Conservation (phyloP, 2,329 filamentous ascomycete genomes). For the Microdochium paspali region DNA sequence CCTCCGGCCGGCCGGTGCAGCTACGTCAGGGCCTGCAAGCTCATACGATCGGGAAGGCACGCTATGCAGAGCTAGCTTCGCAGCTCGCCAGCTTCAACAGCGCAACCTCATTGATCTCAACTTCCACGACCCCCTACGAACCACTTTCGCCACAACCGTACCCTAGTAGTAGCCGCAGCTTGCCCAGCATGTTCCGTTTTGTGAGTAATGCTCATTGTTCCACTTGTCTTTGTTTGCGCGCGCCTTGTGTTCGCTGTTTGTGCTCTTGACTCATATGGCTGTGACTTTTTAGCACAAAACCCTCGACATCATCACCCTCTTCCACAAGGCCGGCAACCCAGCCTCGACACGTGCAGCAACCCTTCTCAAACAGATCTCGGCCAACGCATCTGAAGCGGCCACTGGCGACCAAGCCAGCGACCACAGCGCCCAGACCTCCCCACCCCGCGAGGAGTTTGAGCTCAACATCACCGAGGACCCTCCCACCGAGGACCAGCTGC, state of each 20-base stretch:
- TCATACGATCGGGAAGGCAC: background rate
- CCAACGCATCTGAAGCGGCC: constrained; percentile 55
- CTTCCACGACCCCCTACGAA: too few species aligned
- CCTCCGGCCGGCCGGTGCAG: background rate
- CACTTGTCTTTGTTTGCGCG: background rate
- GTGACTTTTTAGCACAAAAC: constrained; percentile 56
- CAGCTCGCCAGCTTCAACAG: background rate
- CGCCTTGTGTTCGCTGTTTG: background rate
- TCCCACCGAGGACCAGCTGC: constrained; percentile 75
- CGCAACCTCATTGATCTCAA: too few species aligned
- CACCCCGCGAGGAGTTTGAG: constrained; percentile 63
- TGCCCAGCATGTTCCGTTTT: constrained; percentile 34
- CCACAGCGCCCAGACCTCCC: constrained; percentile 47
- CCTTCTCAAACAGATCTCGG: constrained; percentile 72
- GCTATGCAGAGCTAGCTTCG: background rate
- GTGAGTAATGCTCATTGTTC: constrained; percentile 20
- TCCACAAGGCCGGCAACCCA: constrained; percentile 72
- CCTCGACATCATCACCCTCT: constrained; percentile 89
- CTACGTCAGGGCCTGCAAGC: background rate
- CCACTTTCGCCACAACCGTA: too few species aligned
- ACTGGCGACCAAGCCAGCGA: constrained; percentile 68
- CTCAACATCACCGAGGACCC: constrained; percentile 72
- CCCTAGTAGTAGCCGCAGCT: background rate
- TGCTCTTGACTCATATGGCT: background rate
- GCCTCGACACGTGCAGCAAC: constrained; percentile 65